phyloP scores from a whole-genome alignment of 108 stramenopile genomes.

The Nitzschia sp. region DNA sequence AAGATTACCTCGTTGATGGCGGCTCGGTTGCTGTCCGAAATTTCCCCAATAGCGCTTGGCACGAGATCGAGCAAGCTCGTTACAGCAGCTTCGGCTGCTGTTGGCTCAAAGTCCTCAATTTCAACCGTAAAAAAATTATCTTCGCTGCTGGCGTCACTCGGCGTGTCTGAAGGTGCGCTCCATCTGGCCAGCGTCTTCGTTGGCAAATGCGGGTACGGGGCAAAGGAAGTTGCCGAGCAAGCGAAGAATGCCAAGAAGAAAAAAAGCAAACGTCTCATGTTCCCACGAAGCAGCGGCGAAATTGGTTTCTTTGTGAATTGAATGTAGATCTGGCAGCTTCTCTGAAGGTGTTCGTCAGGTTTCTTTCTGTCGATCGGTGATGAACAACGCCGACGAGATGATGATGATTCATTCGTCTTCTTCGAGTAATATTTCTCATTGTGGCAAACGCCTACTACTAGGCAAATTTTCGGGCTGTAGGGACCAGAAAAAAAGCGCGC shows the following conservation, averaged over 20 bases:
- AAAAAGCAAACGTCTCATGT: not conserved
- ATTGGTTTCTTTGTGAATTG: too few species aligned
- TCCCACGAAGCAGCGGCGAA: not conserved
- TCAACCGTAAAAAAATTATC: slow-evolving; percentile 53
- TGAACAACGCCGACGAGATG: too few species aligned
- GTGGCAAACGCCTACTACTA: too few species aligned
- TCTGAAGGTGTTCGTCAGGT: too few species aligned
- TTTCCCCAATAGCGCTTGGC: slow-evolving; percentile 33
- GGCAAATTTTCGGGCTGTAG: too few species aligned
- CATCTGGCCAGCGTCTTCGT: not conserved
- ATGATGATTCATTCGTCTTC: too few species aligned
- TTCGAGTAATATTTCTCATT: too few species aligned
- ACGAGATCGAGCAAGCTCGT: slow-evolving; percentile 68
- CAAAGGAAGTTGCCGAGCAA: not conserved
- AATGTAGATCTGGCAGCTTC: too few species aligned
- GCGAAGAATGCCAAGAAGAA: not conserved
- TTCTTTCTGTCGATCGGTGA: too few species aligned
- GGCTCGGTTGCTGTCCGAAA: slow-evolving; percentile 30
- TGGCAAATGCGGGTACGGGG: not conserved
- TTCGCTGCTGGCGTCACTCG: slow-evolving; percentile 41
- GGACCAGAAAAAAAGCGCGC: too few species aligned
- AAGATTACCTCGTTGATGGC: slow-evolving; percentile 66
- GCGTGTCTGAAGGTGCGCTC: slow-evolving; percentile 55
- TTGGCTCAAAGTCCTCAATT: slow-evolving; percentile 52
- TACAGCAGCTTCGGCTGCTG: slow-evolving; percentile 53